Evolutionary conservation across 352 stramenopile species (phyloP).

Genomic region (Phytophthora lateralis): DNA sequence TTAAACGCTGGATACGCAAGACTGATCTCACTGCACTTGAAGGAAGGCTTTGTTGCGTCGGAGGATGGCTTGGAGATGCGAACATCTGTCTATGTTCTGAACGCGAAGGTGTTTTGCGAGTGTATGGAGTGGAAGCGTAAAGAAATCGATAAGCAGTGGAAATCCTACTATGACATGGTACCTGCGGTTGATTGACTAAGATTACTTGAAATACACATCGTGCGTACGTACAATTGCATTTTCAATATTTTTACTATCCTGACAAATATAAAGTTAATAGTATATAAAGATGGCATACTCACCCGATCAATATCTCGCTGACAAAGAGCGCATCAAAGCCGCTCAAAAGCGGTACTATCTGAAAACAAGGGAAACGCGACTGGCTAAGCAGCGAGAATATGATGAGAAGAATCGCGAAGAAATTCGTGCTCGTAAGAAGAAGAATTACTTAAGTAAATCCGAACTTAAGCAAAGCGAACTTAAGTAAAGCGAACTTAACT

Average conservation of each 20-base stretch:
- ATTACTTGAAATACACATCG: no score
- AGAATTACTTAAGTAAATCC: not conserved
- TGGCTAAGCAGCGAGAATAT: not conserved
- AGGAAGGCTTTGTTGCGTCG: conserved; percentile 16
- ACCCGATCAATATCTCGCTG: not conserved
- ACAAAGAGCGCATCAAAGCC: not conserved
- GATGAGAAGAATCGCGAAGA: not conserved
- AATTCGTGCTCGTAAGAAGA: not conserved
- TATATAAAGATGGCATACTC: not conserved
- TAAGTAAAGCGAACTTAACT: not conserved
- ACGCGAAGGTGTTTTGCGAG: conserved; percentile 21
- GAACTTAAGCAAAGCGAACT: not conserved
- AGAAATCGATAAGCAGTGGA: conserved; percentile 18
- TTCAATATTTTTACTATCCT: no score
- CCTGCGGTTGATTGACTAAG: no score
- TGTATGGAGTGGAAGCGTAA: conserved; percentile 25
- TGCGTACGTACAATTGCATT: no score
- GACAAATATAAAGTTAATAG: not conserved
- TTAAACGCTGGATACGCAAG: conserved; percentile 5
- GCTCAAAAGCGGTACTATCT: not conserved
- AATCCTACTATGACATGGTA: no score
- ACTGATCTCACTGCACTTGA: conserved; percentile 16
- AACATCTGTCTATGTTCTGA: conserved; percentile 24
- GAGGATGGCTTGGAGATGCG: conserved; percentile 22
- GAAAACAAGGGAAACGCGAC: not conserved